Evolutionary conservation across 202 grass and related monocot genomes (phyloP).

Genomic region (Brachypodium distachyon): DNA sequence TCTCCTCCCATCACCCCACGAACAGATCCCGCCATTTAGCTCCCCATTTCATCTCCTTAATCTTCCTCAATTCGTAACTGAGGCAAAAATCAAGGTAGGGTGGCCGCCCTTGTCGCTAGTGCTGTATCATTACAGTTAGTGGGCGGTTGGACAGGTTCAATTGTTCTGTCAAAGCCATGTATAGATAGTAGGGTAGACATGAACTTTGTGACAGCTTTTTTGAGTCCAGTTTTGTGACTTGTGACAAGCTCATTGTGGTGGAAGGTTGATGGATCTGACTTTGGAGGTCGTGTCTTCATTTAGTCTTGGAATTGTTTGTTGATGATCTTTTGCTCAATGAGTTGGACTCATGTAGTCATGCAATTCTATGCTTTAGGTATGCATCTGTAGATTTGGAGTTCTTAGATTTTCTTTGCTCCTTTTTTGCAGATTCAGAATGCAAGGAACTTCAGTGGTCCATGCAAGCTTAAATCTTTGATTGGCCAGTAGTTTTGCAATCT

Average conservation of each 20-base stretch:
- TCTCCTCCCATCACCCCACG: too few species aligned
- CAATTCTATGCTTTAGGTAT: not conserved
- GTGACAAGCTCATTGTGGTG: not conserved
- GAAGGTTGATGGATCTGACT: conserved; percentile 3
- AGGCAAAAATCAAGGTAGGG: not conserved
- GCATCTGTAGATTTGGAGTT: not conserved
- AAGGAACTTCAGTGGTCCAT: not conserved
- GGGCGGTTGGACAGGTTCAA: conserved; percentile 28
- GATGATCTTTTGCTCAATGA: not conserved
- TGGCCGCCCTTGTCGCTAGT: conserved; percentile 15
- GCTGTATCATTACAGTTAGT: conserved; percentile 32
- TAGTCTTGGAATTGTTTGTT: not conserved
- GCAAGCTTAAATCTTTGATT: conserved; percentile 13
- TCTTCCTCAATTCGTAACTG: too few species aligned
- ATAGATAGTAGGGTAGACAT: not conserved
- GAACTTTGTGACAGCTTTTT: not conserved
- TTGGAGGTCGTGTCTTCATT: not conserved
- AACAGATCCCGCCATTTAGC: too few species aligned
- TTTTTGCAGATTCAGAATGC: conserved; percentile 18
- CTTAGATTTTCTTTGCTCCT: not conserved
- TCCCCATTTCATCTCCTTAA: too few species aligned
- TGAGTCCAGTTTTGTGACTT: not conserved
- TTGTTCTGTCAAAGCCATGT: not conserved
- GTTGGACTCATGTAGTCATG: not conserved
- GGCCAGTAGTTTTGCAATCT: not conserved